Percentiles rank a stretch among this genome's conserved stretches.
Evolutionary conservation across 179 eudicot genomes (phyloP).

Genomic region (Heliamphora pulchella): DNA sequence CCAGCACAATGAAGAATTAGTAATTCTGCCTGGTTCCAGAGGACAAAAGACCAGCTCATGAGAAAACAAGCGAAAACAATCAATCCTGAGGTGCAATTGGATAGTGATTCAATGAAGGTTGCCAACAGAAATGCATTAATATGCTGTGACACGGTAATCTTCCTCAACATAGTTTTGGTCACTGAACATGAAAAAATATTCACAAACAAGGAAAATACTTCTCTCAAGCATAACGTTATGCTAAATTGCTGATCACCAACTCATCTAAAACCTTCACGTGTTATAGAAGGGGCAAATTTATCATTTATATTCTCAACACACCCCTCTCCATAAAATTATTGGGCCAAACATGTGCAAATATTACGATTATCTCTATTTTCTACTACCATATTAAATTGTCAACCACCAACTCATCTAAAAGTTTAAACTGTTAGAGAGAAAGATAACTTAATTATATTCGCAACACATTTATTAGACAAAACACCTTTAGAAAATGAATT

Average conservation of each 20-base stretch:
- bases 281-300: too few species aligned
- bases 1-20: neutral
- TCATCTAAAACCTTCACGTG: too few species aligned
- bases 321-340: too few species aligned
- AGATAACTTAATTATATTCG: too few species aligned
- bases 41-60: neutral
- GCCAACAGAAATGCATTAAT: neutral
- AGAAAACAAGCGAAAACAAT: neutral
- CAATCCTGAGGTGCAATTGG: neutral
- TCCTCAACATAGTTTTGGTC: neutral
- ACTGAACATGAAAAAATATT: neutral
- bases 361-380: too few species aligned
- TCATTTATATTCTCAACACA: too few species aligned
- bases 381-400: too few species aligned
- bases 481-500: neutral
- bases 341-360: too few species aligned
- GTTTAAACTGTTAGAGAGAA: too few species aligned
- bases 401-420: too few species aligned
- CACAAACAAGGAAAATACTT: neutral
- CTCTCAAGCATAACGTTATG: neutral
- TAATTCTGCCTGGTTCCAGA: neutral
- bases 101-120: neutral
- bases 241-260: too few species aligned
- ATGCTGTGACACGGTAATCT: neutral
- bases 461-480: neutral